Conservation (phyloP, 2,329 filamentous ascomycete genomes). For the Penicillium thymicola region DNA sequence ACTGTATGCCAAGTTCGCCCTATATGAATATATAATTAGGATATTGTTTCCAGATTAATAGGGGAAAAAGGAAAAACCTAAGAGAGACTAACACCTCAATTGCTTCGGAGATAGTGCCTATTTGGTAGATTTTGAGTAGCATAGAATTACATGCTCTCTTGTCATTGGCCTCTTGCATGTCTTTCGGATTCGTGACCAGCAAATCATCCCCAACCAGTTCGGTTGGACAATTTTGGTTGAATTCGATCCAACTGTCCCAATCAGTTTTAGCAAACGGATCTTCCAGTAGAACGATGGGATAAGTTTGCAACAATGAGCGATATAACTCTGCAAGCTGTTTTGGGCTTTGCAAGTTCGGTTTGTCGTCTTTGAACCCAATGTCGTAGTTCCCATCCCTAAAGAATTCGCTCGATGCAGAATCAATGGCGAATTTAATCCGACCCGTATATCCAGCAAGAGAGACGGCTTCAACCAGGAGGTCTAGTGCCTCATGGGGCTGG, state of each 20-base stretch:
- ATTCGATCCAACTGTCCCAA: slow-evolving; percentile 38
- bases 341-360: slow-evolving; percentile 19
- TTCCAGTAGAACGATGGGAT: slow-evolving; percentile 42
- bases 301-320: slow-evolving; percentile 30
- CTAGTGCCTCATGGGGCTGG: slow-evolving; percentile 33
- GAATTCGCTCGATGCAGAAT: slow-evolving; percentile 43
- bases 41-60: background rate
- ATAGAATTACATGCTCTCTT: slow-evolving; percentile 42
- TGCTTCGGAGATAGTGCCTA: slow-evolving; percentile 43
- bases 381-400: slow-evolving; percentile 35
- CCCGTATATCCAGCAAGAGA: slow-evolving; percentile 28
- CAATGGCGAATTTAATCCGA: slow-evolving; percentile 41
- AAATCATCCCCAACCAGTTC: slow-evolving; percentile 45
- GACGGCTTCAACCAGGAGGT: slow-evolving; percentile 32
- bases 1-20: slow-evolving; percentile 30
- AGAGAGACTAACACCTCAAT: slow-evolving; percentile 36
- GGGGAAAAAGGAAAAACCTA: background rate
- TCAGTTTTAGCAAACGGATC: slow-evolving; percentile 45
- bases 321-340: slow-evolving; percentile 33
- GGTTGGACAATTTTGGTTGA: slow-evolving; percentile 32
- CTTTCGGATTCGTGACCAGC: slow-evolving; percentile 39
- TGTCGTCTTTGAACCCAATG: slow-evolving; percentile 38
- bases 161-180: slow-evolving; percentile 35
- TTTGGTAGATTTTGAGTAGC: slow-evolving; percentile 46
- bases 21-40: slow-evolving; percentile 14